Percentiles rank a stretch among this genome's conserved stretches.
These are phyloP conservation scores for Diaporthe ampelina DNA, from an alignment of 2,329 filamentous ascomycete species.

Conservation along the genomic window DNA sequence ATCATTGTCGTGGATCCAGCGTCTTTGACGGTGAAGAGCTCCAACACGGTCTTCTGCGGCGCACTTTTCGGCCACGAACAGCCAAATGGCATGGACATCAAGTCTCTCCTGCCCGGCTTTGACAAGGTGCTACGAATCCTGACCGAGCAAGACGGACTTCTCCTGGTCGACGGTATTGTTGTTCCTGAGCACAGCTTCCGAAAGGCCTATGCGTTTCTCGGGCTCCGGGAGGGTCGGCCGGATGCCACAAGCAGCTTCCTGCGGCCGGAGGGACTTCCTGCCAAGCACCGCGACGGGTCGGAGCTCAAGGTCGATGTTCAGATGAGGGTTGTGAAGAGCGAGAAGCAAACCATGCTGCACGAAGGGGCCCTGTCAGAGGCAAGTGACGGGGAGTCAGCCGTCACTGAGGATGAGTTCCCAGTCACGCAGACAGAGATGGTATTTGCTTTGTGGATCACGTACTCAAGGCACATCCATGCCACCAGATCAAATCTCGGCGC, in stretches of 20 bases:
- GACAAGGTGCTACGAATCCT: constrained; percentile 86
- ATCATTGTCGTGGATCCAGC: constrained; percentile 92
- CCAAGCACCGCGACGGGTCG: constrained; percentile 89
- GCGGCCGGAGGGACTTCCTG: constrained; percentile 85
- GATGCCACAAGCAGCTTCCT: constrained; percentile 86
- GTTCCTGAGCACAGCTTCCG: constrained; percentile 97
- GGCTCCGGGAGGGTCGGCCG: constrained; percentile 84
- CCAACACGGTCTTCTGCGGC: constrained; percentile 94
- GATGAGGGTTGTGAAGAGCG: constrained; percentile 95
- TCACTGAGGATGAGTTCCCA: constrained; percentile 60
- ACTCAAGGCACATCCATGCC: constrained; percentile 91
- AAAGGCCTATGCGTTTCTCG: constrained; percentile 86
- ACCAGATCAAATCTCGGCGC: constrained; percentile 71
- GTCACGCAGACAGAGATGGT: constrained; percentile 80
- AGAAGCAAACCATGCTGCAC: constrained; percentile 73
- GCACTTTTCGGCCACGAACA: constrained; percentile 91
- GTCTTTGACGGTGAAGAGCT: constrained; percentile 85
- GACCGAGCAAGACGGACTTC: constrained; percentile 87
- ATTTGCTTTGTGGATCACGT: constrained; percentile 97
- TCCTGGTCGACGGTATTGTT: constrained; percentile 92
- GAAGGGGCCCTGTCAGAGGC: constrained; percentile 76
- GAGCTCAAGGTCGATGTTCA: constrained; percentile 96
- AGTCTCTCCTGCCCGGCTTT: constrained; percentile 86
- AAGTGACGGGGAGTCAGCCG: constrained; percentile 64
- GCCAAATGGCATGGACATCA: constrained; percentile 84